phyloP scores from a whole-genome alignment of 2,329 filamentous ascomycete species.

The Trichoderma afroharzianum region DNA sequence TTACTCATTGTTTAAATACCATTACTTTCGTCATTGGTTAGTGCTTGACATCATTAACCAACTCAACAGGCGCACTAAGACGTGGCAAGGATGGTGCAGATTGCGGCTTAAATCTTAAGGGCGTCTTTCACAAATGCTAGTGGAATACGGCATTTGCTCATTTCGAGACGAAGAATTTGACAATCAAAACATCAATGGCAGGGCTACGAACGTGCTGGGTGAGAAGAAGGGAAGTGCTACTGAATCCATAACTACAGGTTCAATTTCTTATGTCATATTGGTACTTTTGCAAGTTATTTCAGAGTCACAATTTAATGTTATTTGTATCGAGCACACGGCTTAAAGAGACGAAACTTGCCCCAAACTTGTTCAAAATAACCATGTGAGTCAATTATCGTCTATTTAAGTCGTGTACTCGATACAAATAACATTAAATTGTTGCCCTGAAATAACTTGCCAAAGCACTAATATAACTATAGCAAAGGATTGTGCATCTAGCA shows the following conservation, averaged over 20 bases:
- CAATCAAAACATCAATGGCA: background rate
- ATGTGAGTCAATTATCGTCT: too few relatives aligned
- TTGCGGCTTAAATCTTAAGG: background rate
- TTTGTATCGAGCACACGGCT: too few relatives aligned
- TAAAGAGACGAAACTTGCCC: too few relatives aligned
- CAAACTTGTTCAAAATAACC: too few relatives aligned
- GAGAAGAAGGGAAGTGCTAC: background rate
- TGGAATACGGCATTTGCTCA: background rate
- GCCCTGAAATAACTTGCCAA: too few relatives aligned
- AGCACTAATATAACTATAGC: too few relatives aligned
- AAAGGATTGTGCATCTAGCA: too few relatives aligned
- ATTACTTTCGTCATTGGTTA: background rate
- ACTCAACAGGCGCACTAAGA: background rate
- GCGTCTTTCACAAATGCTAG: background rate
- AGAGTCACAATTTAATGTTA: too few relatives aligned
- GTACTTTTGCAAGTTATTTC: too few relatives aligned
- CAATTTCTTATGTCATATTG: background rate
- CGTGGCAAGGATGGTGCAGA: background rate
- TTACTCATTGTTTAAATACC: background rate
- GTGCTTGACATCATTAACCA: background rate
- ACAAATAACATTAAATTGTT: too few relatives aligned
- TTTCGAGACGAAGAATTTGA: background rate
- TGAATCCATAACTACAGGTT: background rate
- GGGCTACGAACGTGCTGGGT: background rate
- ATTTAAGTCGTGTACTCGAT: too few relatives aligned